Conservation (phyloP, 805 yeast species). For the Pichia rugopelliculosa region DNA sequence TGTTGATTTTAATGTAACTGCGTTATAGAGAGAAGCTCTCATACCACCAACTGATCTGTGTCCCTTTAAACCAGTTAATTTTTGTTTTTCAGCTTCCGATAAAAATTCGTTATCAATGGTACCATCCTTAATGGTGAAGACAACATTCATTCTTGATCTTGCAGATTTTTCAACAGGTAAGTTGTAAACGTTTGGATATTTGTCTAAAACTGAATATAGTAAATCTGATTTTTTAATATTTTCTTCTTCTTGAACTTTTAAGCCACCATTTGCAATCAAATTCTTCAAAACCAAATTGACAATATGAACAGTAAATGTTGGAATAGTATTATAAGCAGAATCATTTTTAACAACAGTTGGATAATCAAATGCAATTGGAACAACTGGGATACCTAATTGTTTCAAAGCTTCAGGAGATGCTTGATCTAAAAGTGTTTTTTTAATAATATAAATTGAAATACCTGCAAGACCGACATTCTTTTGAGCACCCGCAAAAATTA, state of each 20-base stretch:
- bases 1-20: slow-evolving; percentile 60
- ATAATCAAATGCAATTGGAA: slow-evolving; percentile 85
- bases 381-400: slow-evolving; percentile 58
- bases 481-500: slow-evolving; percentile 97
- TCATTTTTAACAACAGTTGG: slow-evolving; percentile 82
- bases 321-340: slow-evolving; percentile 93
- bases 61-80: slow-evolving; percentile 80
- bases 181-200: slow-evolving; percentile 55
- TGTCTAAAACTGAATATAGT: slow-evolving; percentile 60
- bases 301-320: slow-evolving; percentile 85
- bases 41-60: slow-evolving; percentile 97
- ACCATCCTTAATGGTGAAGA: slow-evolving; percentile 64
- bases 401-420: slow-evolving; percentile 56
- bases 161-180: slow-evolving; percentile 55
- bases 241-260: slow-evolving; percentile 47
- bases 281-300: slow-evolving; percentile 68
- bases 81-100: slow-evolving; percentile 50
- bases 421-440: slow-evolving; percentile 66
- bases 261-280: slow-evolving; percentile 65
- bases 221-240: slow-evolving; percentile 56
- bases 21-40: slow-evolving; percentile 89
- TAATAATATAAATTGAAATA: slow-evolving; percentile 82
- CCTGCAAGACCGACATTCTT: slow-evolving; percentile 98
- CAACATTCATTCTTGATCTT: slow-evolving; percentile 90
- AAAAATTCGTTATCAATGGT: slow-evolving; percentile 61